phyloP scores from a whole-genome alignment of 1,139 yeast genomes.

The Diutina siamensis region DNA sequence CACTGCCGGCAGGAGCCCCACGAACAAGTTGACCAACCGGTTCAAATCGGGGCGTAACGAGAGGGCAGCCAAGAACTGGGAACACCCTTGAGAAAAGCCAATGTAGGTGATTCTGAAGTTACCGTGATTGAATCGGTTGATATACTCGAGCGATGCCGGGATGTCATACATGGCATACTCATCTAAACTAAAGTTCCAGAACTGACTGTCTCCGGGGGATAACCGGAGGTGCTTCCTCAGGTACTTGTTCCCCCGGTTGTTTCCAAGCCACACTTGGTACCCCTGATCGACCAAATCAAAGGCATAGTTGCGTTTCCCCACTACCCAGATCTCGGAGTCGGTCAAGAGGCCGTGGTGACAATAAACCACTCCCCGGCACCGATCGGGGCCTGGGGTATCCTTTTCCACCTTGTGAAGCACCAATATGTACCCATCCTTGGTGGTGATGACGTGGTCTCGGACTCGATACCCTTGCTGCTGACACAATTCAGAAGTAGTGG shows the following conservation, averaged over 20 bases:
- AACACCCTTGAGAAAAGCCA: conserved; percentile 38
- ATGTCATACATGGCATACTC: conserved; percentile 79
- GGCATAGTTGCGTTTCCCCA: conserved; percentile 27
- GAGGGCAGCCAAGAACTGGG: conserved; percentile 32
- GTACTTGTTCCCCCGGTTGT: conserved; percentile 26
- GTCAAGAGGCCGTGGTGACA: conserved; percentile 39
- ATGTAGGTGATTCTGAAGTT: conserved; percentile 19
- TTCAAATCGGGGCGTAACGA: conserved; percentile 28
- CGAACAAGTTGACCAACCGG: conserved; percentile 20
- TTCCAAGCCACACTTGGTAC: conserved; percentile 28
- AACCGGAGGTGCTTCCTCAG: conserved; percentile 26
- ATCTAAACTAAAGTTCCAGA: conserved; percentile 82
- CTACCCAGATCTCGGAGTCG: conserved; percentile 32
- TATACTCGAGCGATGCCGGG: conserved; percentile 64
- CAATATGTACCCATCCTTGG: conserved; percentile 30
- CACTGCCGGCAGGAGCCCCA: conserved; percentile 37
- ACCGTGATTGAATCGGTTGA: conserved; percentile 14
- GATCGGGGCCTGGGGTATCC: conserved; percentile 7
- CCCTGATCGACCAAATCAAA: conserved; percentile 21
- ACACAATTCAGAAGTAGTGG: background rate
- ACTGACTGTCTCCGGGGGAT: conserved; percentile 20
- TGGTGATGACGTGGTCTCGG: conserved; percentile 61
- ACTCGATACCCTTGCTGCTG: conserved; percentile 38
- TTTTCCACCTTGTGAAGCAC: conserved; percentile 25
- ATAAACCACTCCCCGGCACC: conserved; percentile 18